Base-by-base conservation (phyloP, 257 asterid species). In the Thymus quinquecostatus region DNA sequence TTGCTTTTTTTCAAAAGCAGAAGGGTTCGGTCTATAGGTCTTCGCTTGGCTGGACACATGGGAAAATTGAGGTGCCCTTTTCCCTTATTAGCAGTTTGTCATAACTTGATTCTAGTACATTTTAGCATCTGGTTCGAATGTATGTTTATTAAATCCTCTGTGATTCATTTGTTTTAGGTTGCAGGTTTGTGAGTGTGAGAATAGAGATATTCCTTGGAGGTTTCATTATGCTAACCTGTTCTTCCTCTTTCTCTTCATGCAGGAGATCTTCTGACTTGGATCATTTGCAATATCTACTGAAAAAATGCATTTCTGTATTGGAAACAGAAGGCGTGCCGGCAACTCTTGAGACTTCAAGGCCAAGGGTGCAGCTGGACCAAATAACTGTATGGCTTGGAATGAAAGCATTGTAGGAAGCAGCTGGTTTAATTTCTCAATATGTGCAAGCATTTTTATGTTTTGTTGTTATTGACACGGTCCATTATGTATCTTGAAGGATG, bases 321-420 rank as follows among this genome's bases (percentile, higher is more conserved):
- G 96, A 92, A 82, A 74, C 87, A 36, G 99, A 94, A 60, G 79
- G 73, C 54, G 10, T 66, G 80, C 85, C 81, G 78, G 62, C 75
- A 45, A 70, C 77, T 60, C 66, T 50, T 44, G 87, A 77, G 75
- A 60, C 84, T 81, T 78, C 90, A 71, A 88, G 99, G 85, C 91
- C 95, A 48, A 91, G 99, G 90, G 80, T 88, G 73, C 93, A 91
- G 80, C 84, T 91, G 84, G 98, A 94, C 71, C 89, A 89, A 59
- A 67, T 82, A 69, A 79, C 99, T 73, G 96, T 94, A 77, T 94
- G 99, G 99, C 95, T 94, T 81, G 98, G 99, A 84, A 89, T 94
- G 86, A 94, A 94, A 84, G 87, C 96, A 83, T 74, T 94, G 99
- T 94, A 91, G 84, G 99, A 83, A 82, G 81, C 83, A 75, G 84